phyloP scores from a whole-genome alignment of 208 protist species.

The Trypanosoma lewisi region DNA sequence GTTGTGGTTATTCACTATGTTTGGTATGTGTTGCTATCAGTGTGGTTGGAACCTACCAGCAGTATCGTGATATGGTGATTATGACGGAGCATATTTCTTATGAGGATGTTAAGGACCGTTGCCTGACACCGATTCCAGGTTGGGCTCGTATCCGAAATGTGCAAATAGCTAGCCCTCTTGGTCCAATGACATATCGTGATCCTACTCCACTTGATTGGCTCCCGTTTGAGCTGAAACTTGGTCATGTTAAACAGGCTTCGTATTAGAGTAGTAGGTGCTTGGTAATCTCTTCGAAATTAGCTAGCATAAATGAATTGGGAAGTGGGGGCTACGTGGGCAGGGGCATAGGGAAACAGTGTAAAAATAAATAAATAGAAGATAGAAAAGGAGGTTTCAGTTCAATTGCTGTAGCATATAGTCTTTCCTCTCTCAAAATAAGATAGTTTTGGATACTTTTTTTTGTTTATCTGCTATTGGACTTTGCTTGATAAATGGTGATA shows the following conservation, averaged over 20 bases:
- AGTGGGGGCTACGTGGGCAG: background rate
- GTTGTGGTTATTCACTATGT: conserved; percentile 33
- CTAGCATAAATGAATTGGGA: no score
- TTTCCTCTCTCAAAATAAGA: conserved; percentile 16
- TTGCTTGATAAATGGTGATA: background rate
- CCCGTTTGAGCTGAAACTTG: conserved; percentile 88
- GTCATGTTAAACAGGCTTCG: conserved; percentile 87
- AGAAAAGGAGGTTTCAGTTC: conserved; percentile 11
- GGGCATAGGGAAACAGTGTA: conserved; percentile 8
- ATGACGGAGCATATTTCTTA: conserved; percentile 85
- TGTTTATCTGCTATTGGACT: conserved; percentile 22
- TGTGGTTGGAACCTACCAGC: conserved; percentile 63
- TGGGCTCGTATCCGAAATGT: conserved; percentile 69
- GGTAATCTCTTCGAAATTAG: conserved; percentile 4
- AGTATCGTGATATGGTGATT: conserved; percentile 86
- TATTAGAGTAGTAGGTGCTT: conserved; percentile 43
- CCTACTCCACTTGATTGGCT: conserved; percentile 89
- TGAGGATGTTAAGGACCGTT: conserved; percentile 87
- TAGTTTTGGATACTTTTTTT: conserved; percentile 5
- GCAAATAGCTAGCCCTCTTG: conserved; percentile 59
- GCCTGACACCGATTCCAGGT: conserved; percentile 85
- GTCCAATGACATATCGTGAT: conserved; percentile 76
- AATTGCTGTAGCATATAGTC: conserved; percentile 21
- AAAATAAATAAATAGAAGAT: conserved; percentile 22
- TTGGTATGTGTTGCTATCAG: conserved; percentile 35